phyloP scores from a whole-genome alignment of 306 rosid genomes.

The Trichosanthes cucumerina region DNA sequence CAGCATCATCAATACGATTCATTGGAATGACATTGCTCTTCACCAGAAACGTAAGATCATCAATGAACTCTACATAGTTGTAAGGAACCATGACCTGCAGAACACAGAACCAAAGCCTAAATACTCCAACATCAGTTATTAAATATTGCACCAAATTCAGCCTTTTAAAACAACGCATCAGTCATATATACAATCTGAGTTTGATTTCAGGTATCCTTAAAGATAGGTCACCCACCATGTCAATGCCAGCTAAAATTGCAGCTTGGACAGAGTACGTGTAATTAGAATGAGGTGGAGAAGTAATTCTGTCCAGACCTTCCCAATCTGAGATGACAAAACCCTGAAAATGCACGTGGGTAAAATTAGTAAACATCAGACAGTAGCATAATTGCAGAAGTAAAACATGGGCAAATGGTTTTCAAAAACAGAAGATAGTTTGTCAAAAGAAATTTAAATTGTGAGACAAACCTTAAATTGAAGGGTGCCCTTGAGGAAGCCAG shows the following conservation, averaged over 20 bases:
- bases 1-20: conserved; percentile 87
- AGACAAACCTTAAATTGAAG: conserved; percentile 69
- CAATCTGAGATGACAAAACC: conserved; percentile 98
- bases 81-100: conserved; percentile 80
- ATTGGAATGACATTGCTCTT: conserved; percentile 60
- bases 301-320: conserved; percentile 80
- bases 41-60: conserved; percentile 58
- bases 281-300: conserved; percentile 68
- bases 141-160: background rate
- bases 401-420: background rate
- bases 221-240: conserved; percentile 55
- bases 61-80: conserved; percentile 59
- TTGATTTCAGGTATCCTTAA: conserved; percentile 8
- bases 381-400: background rate
- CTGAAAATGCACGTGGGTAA: conserved; percentile 36
- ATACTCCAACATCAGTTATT: conserved; percentile 2
- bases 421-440: background rate
- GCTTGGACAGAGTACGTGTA: conserved; percentile 78
- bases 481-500: conserved; percentile 62
- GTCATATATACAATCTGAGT: background rate
- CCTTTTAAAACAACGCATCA: background rate
- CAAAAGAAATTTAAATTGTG: background rate
- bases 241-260: conserved; percentile 72
- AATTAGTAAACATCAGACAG: conserved; percentile 5
- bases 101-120: conserved; percentile 12